These are phyloP conservation scores for Curvularia verruculosa DNA, from an alignment of 2,329 filamentous ascomycete species.

Conservation along the genomic window DNA sequence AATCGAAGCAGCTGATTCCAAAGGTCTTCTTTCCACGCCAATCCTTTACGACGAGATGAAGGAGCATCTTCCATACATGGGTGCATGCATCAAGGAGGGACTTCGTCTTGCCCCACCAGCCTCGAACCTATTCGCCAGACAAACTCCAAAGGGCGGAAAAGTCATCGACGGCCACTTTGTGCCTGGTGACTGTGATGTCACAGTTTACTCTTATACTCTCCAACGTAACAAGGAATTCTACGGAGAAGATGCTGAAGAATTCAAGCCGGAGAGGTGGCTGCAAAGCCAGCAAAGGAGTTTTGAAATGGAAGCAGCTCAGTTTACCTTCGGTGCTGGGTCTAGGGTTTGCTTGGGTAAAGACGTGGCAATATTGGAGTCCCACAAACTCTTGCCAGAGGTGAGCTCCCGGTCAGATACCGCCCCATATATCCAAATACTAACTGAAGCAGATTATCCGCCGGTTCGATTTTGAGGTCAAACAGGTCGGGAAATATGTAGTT, in stretches of 20 bases:
- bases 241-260: conserved; percentile 50
- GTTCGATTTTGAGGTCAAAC: conserved; percentile 37
- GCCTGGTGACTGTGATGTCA: conserved; percentile 54
- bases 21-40: conserved; percentile 28
- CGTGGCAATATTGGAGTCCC: conserved; percentile 39
- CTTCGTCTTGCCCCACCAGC: conserved; percentile 59
- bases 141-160: conserved; percentile 41
- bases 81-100: conserved; percentile 59
- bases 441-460: conserved; percentile 31
- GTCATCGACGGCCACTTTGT: conserved; percentile 50
- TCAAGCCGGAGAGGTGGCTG: conserved; percentile 52
- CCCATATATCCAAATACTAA: background rate
- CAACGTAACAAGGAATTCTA: conserved; percentile 54
- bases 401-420: conserved; percentile 11
- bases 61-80: conserved; percentile 54
- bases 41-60: conserved; percentile 41
- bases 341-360: conserved; percentile 43
- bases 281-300: conserved; percentile 29
- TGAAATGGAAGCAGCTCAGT: conserved; percentile 39
- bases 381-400: conserved; percentile 45
- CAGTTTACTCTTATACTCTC: conserved; percentile 56
- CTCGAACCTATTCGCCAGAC: conserved; percentile 58
- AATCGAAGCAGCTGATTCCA: conserved; percentile 30
- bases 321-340: conserved; percentile 38
- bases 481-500: conserved; percentile 34